Percentiles rank a stretch among this genome's conserved stretches.
These are phyloP conservation scores for Pseudopithomyces maydicus DNA, from an alignment of 2,329 filamentous ascomycete species.

Conservation along the genomic window DNA sequence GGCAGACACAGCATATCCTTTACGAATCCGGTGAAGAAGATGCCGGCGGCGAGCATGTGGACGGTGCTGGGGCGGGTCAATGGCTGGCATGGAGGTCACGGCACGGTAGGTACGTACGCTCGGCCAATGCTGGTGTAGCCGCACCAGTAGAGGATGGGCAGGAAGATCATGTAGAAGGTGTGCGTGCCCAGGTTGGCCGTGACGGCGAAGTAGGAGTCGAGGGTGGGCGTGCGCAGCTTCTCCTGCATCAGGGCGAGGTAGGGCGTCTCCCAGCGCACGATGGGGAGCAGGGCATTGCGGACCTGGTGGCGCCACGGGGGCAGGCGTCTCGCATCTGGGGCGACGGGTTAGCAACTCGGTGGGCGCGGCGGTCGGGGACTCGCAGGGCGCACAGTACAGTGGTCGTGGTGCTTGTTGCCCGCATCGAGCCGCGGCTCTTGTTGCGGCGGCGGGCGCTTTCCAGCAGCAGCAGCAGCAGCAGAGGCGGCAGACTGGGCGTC, in stretches of 20 bases:
- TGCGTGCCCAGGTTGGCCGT: constrained; percentile 96
- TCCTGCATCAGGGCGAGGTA: constrained; percentile 88
- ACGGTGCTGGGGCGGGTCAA: constrained; percentile 42
- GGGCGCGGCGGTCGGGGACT: constrained; percentile 5
- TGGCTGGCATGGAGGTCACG: not conserved
- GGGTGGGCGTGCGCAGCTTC: constrained; percentile 75
- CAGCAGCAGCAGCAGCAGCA: not conserved
- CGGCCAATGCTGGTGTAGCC: constrained; percentile 84
- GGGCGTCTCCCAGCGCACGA: constrained; percentile 93
- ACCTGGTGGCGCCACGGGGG: constrained; percentile 87
- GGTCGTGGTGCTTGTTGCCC: constrained; percentile 77
- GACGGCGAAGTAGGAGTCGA: constrained; percentile 96
- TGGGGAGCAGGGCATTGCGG: constrained; percentile 79
- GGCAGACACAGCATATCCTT: constrained; percentile 95
- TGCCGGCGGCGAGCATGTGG: constrained; percentile 70
- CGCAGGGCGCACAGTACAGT: constrained; percentile 43
- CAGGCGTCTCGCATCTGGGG: constrained; percentile 77
- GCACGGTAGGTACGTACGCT: constrained; percentile 66
- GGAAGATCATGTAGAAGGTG: constrained; percentile 96
- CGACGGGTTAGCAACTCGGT: constrained; percentile 18
- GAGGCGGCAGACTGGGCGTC: too few relatives aligned
- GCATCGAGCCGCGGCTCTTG: constrained; percentile 61
- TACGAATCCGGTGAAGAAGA: constrained; percentile 78
- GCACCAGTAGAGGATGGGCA: constrained; percentile 97
- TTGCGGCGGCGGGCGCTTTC: not conserved